Evolutionary conservation across 192 early-diverging fungal species (phyloP).

Genomic region (Gryganskiella cystojenkinii): DNA sequence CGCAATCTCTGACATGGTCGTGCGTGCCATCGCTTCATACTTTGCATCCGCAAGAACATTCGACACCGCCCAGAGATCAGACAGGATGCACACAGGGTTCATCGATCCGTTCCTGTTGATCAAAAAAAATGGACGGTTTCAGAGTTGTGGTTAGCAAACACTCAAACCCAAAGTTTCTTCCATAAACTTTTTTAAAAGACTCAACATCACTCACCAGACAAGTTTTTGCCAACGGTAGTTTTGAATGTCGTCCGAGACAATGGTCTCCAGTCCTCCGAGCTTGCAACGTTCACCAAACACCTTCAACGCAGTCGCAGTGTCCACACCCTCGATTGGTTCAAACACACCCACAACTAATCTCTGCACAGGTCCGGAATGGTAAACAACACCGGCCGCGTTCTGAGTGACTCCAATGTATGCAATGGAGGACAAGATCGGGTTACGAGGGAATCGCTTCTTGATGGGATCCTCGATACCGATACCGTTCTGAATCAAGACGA

Average conservation of each 20-base stretch:
- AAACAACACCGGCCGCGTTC: slow-evolving; percentile 59
- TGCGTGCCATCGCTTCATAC: slow-evolving; percentile 53
- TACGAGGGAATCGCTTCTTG: slow-evolving; percentile 65
- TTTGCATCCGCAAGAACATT: slow-evolving; percentile 62
- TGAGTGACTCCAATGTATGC: slow-evolving; percentile 75
- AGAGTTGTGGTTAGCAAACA: background rate
- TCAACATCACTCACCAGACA: slow-evolving; percentile 61
- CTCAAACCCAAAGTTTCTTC: background rate
- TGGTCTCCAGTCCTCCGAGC: slow-evolving; percentile 49
- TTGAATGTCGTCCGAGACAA: slow-evolving; percentile 66
- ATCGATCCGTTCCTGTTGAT: slow-evolving; percentile 72
- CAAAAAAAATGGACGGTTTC: background rate
- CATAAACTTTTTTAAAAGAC: background rate
- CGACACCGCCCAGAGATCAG: slow-evolving; percentile 62
- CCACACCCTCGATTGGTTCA: slow-evolving; percentile 31
- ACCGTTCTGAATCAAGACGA: slow-evolving; percentile 81
- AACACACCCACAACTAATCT: slow-evolving; percentile 54
- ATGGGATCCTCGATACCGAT: slow-evolving; percentile 73
- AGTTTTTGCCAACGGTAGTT: slow-evolving; percentile 74
- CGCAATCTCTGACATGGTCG: slow-evolving; percentile 68
- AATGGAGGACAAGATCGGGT: slow-evolving; percentile 68
- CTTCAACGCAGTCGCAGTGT: slow-evolving; percentile 29
- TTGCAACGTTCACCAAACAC: slow-evolving; percentile 57
- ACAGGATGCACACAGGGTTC: slow-evolving; percentile 72
- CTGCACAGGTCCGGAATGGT: slow-evolving; percentile 55